Percentiles rank a stretch among this genome's conserved stretches.
phyloP scores from a whole-genome alignment of 1,284 basidiomycete species.

The Marasmius tenuissimus region DNA sequence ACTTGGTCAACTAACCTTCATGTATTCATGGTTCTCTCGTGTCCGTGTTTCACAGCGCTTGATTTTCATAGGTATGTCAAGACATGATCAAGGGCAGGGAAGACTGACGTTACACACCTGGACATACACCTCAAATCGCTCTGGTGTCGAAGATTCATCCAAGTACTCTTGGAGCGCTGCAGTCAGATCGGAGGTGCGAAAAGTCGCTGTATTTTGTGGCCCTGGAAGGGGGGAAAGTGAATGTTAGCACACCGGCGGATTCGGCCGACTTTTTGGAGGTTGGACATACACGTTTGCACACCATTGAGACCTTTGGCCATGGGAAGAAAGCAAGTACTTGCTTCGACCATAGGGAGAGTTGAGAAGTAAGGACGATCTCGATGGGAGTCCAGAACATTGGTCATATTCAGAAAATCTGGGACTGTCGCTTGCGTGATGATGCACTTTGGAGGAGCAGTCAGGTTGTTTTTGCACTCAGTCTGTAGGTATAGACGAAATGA shows the following conservation, averaged over 20 bases:
- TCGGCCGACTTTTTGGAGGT: not conserved
- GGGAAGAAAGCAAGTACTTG: not conserved
- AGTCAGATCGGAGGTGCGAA: conserved; percentile 9
- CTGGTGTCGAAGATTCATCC: conserved; percentile 11
- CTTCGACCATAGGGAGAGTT: not conserved
- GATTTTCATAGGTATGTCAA: conserved; percentile 3
- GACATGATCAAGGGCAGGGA: not conserved
- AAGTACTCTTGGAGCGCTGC: conserved; percentile 13
- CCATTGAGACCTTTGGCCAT: not conserved
- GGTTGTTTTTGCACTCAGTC: not conserved
- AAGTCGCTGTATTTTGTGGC: not conserved
- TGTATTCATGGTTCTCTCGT: conserved; percentile 23
- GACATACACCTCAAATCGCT: conserved; percentile 6
- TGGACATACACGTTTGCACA: not conserved
- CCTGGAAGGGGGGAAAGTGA: not conserved
- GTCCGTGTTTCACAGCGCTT: conserved; percentile 6
- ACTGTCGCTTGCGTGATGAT: not conserved
- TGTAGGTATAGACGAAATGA: not conserved
- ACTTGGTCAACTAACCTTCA: conserved; percentile 21
- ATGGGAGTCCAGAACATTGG: not conserved
- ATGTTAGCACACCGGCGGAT: no score
- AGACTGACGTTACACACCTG: conserved; percentile 2
- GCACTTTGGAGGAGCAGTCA: not conserved
- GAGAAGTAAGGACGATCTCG: not conserved
- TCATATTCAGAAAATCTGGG: not conserved